Base-by-base conservation (phyloP, 1,284 basidiomycete species). In the Fomitopsis pinicola region DNA sequence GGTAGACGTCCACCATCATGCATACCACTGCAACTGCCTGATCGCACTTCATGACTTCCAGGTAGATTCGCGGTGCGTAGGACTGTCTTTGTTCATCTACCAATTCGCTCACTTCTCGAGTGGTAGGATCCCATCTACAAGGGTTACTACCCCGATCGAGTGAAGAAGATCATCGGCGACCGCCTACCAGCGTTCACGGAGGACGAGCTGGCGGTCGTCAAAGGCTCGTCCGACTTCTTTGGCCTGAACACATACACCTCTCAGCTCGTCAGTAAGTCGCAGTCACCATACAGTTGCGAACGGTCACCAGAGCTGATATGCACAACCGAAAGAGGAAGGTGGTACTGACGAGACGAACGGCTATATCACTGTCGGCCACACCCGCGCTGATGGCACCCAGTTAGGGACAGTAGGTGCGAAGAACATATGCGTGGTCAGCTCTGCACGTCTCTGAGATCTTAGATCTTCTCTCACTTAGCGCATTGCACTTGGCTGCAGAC, bases 401-500 rank as follows among this genome's bases (percentile, higher is more conserved):
- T 78, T 92, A 30, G 91, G 88, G 0, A 86, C 78, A 1, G 83
- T 89, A 78, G 82, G 85, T 85, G 71, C 52, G 52, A 54, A 54
- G 52, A 54, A 54, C 59, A 71, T 62, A 7, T 22, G 52, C 42
- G 33, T 56, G 33, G n/a, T 44, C 64, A 72, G 46, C 69, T 5
- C 42, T 12, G 35, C 22, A 28, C 7, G 42, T 52, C 58, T n/a
- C 60, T 48, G 30, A 26, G 15, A 50, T 33, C 46, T 14, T 26
- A 15, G 14, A 52, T 22, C 42, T 30, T 52, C 59, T 64, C 56
- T 60, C 22, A 30, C 28, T 35, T 12, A 86, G 84, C 84, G 9
- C 82, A 84, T 63, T 82, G 82, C 59, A 70, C 80, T 14, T 90
- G 86, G 84, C 73, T 87, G 28, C 85, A 86, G 67, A 79, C 80